Base-by-base conservation (phyloP, 495 filamentous ascomycete species). In the Sabuloglossum arenarium region DNA sequence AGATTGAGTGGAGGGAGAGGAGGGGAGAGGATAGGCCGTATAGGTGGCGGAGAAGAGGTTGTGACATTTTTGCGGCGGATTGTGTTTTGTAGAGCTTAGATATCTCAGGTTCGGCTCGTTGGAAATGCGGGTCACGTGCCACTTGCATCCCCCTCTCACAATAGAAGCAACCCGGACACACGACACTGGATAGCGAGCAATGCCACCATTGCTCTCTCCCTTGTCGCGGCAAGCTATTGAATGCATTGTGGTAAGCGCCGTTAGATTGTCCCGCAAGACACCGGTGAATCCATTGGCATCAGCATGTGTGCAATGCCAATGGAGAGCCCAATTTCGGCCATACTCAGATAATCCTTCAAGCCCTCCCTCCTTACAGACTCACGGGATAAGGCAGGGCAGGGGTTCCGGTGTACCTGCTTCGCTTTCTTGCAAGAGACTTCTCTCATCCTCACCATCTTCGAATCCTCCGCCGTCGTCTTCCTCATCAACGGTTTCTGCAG, bases 271-370 rank as follows among this genome's bases (percentile, higher is more conserved):
- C 30, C 1, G 21, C 28, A 53, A 31, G 24, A 1, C 51, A 53
- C 3, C 51, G 16, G 51, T n/a, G 10, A 47, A 27, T 47, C 6
- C 45, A 23, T 47, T 47, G 2, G 45, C 24, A 6, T 27, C 45
- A 24, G 9, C 45, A 61, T 63, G 61, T 32, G 42, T 63, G 31
- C 60, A 54, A 56, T 66, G 64, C 31, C 62, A 61, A 54, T 58
- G 58, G 51, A 59, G 58, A 32, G 39, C 59, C 10, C 49, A 29
- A 19, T 32, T 47, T 52, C 46, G 39, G 51, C 28, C 11, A 31
- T 54, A 28, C 24, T 31, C 51, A 2, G 24, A 31, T 31, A 30
- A 53, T 25, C 31, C 9, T 31, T 42, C 46, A 9, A 32, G 14
- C 32, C 28, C 34, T 37, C 53, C 30, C 28, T 31, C 56, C 31